These are phyloP conservation scores for Apiospora aurea DNA, from an alignment of 2,329 filamentous ascomycete species.

Conservation along the genomic window DNA sequence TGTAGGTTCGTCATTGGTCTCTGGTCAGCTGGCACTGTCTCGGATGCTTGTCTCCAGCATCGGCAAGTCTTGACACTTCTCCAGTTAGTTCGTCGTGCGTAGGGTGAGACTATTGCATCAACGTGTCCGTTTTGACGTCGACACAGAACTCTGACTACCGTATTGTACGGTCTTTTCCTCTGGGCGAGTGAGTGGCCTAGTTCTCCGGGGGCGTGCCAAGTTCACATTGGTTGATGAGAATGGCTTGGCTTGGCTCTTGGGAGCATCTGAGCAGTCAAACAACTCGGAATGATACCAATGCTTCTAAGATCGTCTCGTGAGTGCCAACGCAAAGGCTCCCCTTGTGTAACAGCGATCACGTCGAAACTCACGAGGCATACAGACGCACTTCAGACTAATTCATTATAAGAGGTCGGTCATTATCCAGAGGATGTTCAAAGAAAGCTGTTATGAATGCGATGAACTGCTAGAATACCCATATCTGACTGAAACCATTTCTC, in stretches of 20 bases:
- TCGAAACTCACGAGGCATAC: no score
- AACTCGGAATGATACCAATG: neutral
- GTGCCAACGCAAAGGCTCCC: no score
- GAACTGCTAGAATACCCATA: no score
- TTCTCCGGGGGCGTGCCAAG: neutral
- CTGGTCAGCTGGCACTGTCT: slow-evolving; percentile 11
- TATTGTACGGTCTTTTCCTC: neutral
- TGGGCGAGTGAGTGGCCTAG: neutral
- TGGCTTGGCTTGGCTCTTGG: neutral
- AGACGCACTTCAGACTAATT: no score
- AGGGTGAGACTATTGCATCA: neutral
- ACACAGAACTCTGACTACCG: neutral
- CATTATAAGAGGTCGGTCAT: no score
- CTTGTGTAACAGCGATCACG: no score
- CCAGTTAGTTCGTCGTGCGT: neutral
- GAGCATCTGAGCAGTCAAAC: neutral
- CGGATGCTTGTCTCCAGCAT: neutral
- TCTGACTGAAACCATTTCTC: no score
- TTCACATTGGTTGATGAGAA: neutral
- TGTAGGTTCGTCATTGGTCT: neutral
- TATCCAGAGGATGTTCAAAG: no score
- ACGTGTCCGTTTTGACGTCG: neutral
- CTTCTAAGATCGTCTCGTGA: no score
- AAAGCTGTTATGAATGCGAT: no score
- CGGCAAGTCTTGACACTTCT: neutral